Base-by-base conservation (phyloP, 163 green algal genomes). In the Trebouxia gelatinosa region DNA sequence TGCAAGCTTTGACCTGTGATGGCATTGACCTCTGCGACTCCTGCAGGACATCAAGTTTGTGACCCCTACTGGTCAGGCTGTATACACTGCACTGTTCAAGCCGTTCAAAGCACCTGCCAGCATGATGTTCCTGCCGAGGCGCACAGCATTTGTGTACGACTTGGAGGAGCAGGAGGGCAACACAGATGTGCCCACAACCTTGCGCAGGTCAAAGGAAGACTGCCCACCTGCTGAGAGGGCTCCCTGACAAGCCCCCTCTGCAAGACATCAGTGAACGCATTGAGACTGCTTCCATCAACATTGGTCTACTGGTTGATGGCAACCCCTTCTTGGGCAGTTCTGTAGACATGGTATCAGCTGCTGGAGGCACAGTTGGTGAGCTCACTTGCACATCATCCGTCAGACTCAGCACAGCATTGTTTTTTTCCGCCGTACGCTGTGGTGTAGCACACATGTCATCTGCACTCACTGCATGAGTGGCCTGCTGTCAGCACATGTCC, bases 101-200 rank as follows among this genome's bases (percentile, higher is more conserved):
- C 85, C 82, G 0, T 81, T 78, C 26, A 86, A 83, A 50, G 70
- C 58, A 16, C 54, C 82, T n/a, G 81, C 89, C 34, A 84, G 86
- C 6, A 88, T 97, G 83, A 85, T 92, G 75, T 98, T 97, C 85
- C 82, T 93, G 50, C 92, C 91, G 2, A 81, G 89, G 11, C 88
- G 92, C 70, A 97, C 87, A 17, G 88, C 93, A 0, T 98, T 97
- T 83, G 84, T 97, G 68, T 98, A 95, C 75, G 87, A 94, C 11
- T 87, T 96, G 84, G 88, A 94, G 31, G 87, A 88, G 13, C 81
- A 86, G 23, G 85, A 90, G 50, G 81, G 85, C 19, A 79, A 82
- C 76, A 71, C 74, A 1, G 90, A 96, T 72, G 70, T 98, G 29
- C 94, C 94, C 29, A 97, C 92, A 74, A 97, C 93, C 7, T 80